Evolutionary conservation across 2,329 filamentous ascomycete species (phyloP).

Genomic region (Colletotrichum scovillei): DNA sequence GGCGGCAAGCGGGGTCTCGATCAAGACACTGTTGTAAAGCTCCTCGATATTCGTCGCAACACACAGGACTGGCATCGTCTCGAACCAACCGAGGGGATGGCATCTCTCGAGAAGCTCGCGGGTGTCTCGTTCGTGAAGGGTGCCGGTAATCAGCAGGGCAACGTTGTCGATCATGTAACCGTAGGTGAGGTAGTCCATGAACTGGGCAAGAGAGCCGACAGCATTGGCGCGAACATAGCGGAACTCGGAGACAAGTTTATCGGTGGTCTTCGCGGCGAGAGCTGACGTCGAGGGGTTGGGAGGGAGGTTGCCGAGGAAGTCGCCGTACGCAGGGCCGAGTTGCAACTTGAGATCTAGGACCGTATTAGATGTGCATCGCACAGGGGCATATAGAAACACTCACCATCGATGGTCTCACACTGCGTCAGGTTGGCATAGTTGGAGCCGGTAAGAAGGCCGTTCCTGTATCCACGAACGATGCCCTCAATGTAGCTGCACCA

Average conservation of each 20-base stretch:
- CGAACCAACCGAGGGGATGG: constrained; percentile 97
- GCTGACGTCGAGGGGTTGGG: constrained; percentile 97
- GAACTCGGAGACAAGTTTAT: constrained; percentile 98
- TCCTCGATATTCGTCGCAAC: constrained; percentile 99
- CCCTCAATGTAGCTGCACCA: constrained; percentile 90
- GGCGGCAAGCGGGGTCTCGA: constrained; percentile 93
- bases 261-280: constrained; percentile 93
- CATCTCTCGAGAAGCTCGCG: constrained; percentile 94
- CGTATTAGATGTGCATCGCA: constrained; percentile 28
- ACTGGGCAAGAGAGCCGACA: constrained; percentile 89
- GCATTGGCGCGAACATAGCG: constrained; percentile 95
- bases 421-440: constrained; percentile 97
- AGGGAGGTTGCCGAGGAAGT: constrained; percentile 92
- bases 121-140: constrained; percentile 96
- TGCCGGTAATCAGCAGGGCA: constrained; percentile 96
- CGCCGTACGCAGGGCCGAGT: constrained; percentile 94
- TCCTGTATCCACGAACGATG: constrained; percentile 96
- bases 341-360: constrained; percentile 92
- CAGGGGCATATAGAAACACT: constrained; percentile 40
- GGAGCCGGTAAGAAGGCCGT: constrained; percentile 86
- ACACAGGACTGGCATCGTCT: constrained; percentile 97
- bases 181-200: constrained; percentile 98
- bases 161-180: constrained; percentile 99
- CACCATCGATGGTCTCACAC: constrained; percentile 97
- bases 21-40: constrained; percentile 96